Conservation (phyloP, 2,329 filamentous ascomycete genomes). For the Botrytis paeoniae region DNA sequence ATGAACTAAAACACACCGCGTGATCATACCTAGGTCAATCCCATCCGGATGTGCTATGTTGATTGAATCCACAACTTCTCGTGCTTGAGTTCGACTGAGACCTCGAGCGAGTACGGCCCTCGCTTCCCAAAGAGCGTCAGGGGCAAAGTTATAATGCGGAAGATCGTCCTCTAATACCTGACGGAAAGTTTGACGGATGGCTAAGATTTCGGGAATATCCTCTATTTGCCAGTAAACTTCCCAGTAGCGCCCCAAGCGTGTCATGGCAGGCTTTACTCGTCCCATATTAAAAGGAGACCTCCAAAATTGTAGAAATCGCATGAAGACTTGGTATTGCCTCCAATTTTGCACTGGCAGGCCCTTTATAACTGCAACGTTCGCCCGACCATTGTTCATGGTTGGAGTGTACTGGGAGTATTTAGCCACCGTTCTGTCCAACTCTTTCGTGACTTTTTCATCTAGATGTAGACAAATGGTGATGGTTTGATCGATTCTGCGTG, state of each 20-base stretch:
- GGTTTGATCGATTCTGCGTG: neutral
- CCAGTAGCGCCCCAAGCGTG: neutral
- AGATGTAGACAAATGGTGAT: slow-evolving; percentile 1
- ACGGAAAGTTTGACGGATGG: slow-evolving; percentile 7
- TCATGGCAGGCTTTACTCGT: neutral
- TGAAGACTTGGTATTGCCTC: slow-evolving; percentile 12
- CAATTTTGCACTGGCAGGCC: slow-evolving; percentile 14
- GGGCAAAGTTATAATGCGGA: neutral
- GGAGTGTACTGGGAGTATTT: neutral
- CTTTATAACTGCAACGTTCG: slow-evolving; percentile 7
- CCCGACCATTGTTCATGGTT: slow-evolving; percentile 1
- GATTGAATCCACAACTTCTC: slow-evolving; percentile 9
- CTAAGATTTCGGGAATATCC: neutral
- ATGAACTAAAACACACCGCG: slow-evolving; percentile 10
- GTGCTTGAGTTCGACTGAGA: neutral
- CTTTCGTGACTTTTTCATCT: neutral
- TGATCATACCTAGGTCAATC: slow-evolving; percentile 12
- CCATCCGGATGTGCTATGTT: slow-evolving; percentile 4
- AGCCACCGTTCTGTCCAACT: slow-evolving; percentile 4
- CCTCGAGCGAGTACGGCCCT: neutral
- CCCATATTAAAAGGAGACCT: neutral
- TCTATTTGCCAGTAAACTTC: slow-evolving; percentile 13
- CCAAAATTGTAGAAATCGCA: neutral
- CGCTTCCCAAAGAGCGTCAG: neutral
- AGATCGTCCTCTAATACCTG: neutral